Conservation (phyloP, 805 yeast genomes). For the Huiozyma sinensis region DNA sequence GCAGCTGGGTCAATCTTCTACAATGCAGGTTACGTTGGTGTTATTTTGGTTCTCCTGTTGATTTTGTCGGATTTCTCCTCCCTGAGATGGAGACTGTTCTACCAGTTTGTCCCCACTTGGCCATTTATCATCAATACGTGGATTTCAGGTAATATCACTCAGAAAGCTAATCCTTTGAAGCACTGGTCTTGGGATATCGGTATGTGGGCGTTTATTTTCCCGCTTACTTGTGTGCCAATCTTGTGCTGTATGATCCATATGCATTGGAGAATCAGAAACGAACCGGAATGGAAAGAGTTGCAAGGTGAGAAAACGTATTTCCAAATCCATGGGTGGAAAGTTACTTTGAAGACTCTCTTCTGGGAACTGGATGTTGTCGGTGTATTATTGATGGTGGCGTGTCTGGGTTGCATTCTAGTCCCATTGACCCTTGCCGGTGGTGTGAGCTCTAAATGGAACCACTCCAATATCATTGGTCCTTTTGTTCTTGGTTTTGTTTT, state of each 20-base stretch:
- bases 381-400: slow-evolving; percentile 40
- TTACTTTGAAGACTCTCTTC: slow-evolving; percentile 33
- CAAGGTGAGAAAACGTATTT: slow-evolving; percentile 31
- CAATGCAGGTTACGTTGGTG: slow-evolving; percentile 51
- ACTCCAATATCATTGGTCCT: slow-evolving; percentile 56
- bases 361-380: slow-evolving; percentile 64
- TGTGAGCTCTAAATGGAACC: slow-evolving; percentile 40
- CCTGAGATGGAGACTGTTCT: slow-evolving; percentile 60
- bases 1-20: slow-evolving; percentile 47
- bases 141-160: slow-evolving; percentile 53
- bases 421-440: slow-evolving; percentile 77
- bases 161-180: slow-evolving; percentile 24
- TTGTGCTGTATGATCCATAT: slow-evolving; percentile 43
- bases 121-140: slow-evolving; percentile 73
- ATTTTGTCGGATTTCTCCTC: slow-evolving; percentile 57
- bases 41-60: slow-evolving; percentile 44
- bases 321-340: slow-evolving; percentile 29
- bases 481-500: slow-evolving; percentile 54
- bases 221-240: slow-evolving; percentile 53
- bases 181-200: slow-evolving; percentile 69
- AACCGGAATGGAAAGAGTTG: slow-evolving; percentile 40
- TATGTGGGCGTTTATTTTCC: slow-evolving; percentile 72
- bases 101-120: slow-evolving; percentile 54
- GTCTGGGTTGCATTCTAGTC: slow-evolving; percentile 53
- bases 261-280: slow-evolving; percentile 41